Evolutionary conservation across 2,329 filamentous ascomycete species (phyloP), one percentile per base, ranked within the genome.

Genomic region (Cytospora schulzeri): DNA sequence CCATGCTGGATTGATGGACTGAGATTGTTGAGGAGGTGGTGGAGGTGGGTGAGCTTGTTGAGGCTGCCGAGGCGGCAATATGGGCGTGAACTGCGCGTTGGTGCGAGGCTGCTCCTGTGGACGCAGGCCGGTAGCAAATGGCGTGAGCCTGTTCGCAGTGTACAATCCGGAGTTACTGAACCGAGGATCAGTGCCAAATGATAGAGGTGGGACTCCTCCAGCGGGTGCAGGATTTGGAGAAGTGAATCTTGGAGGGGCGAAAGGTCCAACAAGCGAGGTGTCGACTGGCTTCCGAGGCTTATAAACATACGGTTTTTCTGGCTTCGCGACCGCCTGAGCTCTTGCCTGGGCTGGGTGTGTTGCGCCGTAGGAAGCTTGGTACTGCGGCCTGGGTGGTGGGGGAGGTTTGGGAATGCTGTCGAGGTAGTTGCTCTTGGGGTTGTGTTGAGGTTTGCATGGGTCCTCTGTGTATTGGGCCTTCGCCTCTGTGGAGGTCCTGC

Each of bases 381-480:
- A 53, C 60, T 68, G 71, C 50, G 68, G 69, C 19, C 63, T 67
- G 28, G 64, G 61, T 26, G 63, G 60, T 50, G 73, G 77, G 55
- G 69, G 72, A 28, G 77, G 75, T 67, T 78, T 81, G 4, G 80
- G 86, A 60, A 92, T 79, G 2, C 89, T 88, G 54, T 92, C 89
- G 73, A 93, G 76, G 75, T 90, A 93, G 73, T 90, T 91, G 69
- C 87, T 88, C 76, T 85, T 88, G 2, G 83, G 78, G 66, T 92
- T 91, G 75, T 92, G 83, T 54, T 79, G 79, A n/a, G 77, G 82
- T 15, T 76, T 81, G 11, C 72, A 68, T 52, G 84, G 86, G 76
- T 96, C 88, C 71, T 95, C 91, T 5, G 93, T 96, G 77, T 95
- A 99, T 74, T 96, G 92, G 29, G 93, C 89, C 75, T 89, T 93